Conservation (phyloP, 2,329 filamentous ascomycete genomes). For the Herpotrichia juniperi region DNA sequence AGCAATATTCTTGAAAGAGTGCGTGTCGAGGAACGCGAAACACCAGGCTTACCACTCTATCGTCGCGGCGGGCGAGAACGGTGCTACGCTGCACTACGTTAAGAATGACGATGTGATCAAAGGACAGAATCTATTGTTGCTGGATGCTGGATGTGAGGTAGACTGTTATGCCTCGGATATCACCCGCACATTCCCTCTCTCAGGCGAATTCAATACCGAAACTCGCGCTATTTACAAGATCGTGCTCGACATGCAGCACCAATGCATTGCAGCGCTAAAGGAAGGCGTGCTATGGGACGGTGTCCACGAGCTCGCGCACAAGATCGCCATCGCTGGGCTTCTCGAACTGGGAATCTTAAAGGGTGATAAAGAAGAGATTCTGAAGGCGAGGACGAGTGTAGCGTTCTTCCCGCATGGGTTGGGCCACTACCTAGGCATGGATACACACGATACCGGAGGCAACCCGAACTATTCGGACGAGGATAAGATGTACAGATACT, state of each 20-base stretch:
- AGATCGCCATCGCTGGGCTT: conserved; percentile 80
- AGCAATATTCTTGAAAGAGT: conserved; percentile 77
- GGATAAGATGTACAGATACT: conserved; percentile 85
- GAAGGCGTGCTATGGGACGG: conserved; percentile 81
- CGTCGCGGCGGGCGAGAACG: conserved; percentile 78
- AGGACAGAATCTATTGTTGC: conserved; percentile 77
- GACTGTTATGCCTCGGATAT: conserved; percentile 63
- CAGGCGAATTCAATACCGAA: conserved; percentile 56
- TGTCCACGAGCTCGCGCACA: conserved; percentile 79
- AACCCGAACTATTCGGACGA: conserved; percentile 65
- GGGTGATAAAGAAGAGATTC: conserved; percentile 57
- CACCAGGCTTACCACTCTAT: conserved; percentile 90
- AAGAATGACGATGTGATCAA: conserved; percentile 50
- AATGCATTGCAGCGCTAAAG: conserved; percentile 74
- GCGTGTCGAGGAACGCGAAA: conserved; percentile 75
- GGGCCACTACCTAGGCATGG: conserved; percentile 59
- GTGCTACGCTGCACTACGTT: conserved; percentile 86
- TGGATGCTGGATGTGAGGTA: conserved; percentile 76
- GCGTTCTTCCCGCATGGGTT: conserved; percentile 59
- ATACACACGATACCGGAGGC: conserved; percentile 58
- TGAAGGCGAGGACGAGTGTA: conserved; percentile 52
- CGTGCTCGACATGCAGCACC: conserved; percentile 84
- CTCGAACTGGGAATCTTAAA: conserved; percentile 76
- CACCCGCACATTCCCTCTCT: conserved; percentile 87
- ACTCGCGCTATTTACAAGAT: conserved; percentile 71